Conservation (phyloP, 768 basidiomycete species). For the Tylopilus sp. region DNA sequence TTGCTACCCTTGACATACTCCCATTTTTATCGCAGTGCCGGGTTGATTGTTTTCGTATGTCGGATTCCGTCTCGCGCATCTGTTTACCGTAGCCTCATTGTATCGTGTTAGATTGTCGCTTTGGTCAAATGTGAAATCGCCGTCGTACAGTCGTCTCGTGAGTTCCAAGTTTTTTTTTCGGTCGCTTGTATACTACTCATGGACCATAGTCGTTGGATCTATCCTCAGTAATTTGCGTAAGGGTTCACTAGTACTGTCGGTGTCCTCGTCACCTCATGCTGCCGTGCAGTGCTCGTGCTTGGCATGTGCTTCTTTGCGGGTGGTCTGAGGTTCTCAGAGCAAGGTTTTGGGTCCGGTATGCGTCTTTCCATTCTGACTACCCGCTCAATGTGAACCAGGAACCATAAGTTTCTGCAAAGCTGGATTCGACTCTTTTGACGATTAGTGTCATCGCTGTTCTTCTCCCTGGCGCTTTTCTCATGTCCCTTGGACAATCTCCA, state of each 20-base stretch:
- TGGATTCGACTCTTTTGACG: slow-evolving; percentile 72
- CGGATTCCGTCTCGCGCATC: not conserved
- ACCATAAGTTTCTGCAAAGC: slow-evolving; percentile 41
- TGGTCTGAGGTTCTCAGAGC: slow-evolving; percentile 72
- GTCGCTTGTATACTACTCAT: not conserved
- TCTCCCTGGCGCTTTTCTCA: no score
- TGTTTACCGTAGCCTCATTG: not conserved
- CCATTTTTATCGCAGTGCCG: slow-evolving; percentile 35
- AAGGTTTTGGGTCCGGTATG: slow-evolving; percentile 70
- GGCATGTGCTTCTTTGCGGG: slow-evolving; percentile 93
- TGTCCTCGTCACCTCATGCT: not conserved
- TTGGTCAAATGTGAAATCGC: slow-evolving; percentile 76
- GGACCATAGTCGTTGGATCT: slow-evolving; percentile 66
- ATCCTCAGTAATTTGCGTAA: slow-evolving; percentile 74
- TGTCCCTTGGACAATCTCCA: no score
- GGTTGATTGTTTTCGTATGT: slow-evolving; percentile 65
- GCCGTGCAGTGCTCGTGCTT: slow-evolving; percentile 63
- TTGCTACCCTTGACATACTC: not conserved
- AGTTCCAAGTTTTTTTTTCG: slow-evolving; percentile 24
- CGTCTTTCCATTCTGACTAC: slow-evolving; percentile 34
- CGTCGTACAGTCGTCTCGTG: slow-evolving; percentile 79
- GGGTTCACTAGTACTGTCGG: slow-evolving; percentile 16
- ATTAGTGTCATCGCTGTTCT: slow-evolving; percentile 79
- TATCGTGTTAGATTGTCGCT: slow-evolving; percentile 59
- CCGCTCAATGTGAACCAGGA: no score